Conservation (phyloP, 2,329 filamentous ascomycete genomes). For the Cercospora beticola region DNA sequence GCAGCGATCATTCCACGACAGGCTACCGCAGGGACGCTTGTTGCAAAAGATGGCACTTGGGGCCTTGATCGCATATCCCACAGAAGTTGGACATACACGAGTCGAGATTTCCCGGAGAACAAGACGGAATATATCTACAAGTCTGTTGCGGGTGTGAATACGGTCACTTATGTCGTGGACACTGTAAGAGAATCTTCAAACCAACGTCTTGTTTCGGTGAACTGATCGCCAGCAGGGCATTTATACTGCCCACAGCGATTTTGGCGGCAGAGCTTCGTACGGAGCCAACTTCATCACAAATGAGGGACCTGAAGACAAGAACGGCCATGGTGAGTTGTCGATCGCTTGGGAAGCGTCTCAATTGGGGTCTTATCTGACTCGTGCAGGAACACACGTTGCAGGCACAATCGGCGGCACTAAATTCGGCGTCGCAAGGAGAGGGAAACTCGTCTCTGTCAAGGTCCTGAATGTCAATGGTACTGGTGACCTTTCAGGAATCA, state of each 20-base stretch:
- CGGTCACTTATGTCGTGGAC: constrained; percentile 30
- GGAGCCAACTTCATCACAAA: constrained; percentile 32
- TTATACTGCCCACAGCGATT: constrained; percentile 35
- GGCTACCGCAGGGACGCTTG: not conserved
- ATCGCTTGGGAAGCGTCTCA: not conserved
- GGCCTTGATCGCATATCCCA: constrained; percentile 21
- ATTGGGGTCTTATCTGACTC: not conserved
- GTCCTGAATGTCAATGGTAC: constrained; percentile 46
- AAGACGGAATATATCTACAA: constrained; percentile 22
- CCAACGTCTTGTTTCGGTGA: not conserved
- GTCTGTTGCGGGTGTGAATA: constrained; percentile 17
- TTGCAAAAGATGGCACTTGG: constrained; percentile 22
- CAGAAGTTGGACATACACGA: constrained; percentile 3
- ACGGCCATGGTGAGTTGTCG: constrained; percentile 59
- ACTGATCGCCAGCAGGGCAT: constrained; percentile 20
- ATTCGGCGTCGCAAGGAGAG: constrained; percentile 55
- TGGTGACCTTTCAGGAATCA: constrained; percentile 45
- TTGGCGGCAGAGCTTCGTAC: constrained; percentile 38
- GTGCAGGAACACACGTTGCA: constrained; percentile 51
- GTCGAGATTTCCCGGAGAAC: constrained; percentile 23
- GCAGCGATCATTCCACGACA: not conserved
- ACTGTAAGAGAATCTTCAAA: constrained; percentile 10
- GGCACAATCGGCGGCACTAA: constrained; percentile 70
- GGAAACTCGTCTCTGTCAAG: constrained; percentile 51
- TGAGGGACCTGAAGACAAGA: constrained; percentile 46